Conservation (phyloP, 768 basidiomycete species). For the Gloeopeniophorella convolvens region DNA sequence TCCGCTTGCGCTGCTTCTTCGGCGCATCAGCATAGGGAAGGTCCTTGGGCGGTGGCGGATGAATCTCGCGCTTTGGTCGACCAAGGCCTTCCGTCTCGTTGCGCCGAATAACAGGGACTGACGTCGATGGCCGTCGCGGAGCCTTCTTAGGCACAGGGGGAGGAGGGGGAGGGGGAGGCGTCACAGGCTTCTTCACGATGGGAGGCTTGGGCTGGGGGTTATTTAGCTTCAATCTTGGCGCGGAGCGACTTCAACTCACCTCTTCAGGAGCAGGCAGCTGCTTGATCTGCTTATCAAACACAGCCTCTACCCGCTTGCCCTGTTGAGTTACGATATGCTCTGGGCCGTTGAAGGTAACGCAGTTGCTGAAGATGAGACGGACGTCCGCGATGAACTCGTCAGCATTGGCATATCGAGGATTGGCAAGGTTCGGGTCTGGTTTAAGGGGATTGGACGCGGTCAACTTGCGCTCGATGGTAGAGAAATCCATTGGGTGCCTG, state of each 20-base stretch:
- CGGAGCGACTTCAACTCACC: conserved; percentile 38
- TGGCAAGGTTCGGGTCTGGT: conserved; percentile 59
- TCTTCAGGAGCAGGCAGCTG: conserved; percentile 73
- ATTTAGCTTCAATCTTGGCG: conserved; percentile 15
- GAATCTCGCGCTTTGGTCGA: conserved; percentile 97
- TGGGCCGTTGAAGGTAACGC: conserved; percentile 86
- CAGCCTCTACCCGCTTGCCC: conserved; percentile 75
- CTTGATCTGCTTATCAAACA: conserved; percentile 85
- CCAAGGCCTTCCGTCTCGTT: conserved; percentile 54
- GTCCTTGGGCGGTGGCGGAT: conserved; percentile 91
- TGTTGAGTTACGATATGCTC: conserved; percentile 75
- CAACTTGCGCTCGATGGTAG: conserved; percentile 88
- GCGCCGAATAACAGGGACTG: conserved; percentile 78
- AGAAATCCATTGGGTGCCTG: conserved; percentile 90
- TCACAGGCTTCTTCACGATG: conserved; percentile 36
- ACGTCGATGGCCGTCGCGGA: conserved; percentile 67
- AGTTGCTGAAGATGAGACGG: conserved; percentile 83
- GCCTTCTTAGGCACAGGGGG: conserved; percentile 39
- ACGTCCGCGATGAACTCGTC: conserved; percentile 85
- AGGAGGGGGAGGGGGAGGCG: conserved; percentile 34
- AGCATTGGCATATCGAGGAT: conserved; percentile 69
- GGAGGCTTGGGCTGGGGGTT: conserved; percentile 36
- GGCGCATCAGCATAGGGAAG: conserved; percentile 74
- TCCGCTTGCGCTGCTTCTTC: conserved; percentile 59
- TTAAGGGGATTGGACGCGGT: conserved; percentile 70